These are phyloP conservation scores for Parietaria judaica DNA, from an alignment of 306 rosid genomes.

Conservation along the genomic window DNA sequence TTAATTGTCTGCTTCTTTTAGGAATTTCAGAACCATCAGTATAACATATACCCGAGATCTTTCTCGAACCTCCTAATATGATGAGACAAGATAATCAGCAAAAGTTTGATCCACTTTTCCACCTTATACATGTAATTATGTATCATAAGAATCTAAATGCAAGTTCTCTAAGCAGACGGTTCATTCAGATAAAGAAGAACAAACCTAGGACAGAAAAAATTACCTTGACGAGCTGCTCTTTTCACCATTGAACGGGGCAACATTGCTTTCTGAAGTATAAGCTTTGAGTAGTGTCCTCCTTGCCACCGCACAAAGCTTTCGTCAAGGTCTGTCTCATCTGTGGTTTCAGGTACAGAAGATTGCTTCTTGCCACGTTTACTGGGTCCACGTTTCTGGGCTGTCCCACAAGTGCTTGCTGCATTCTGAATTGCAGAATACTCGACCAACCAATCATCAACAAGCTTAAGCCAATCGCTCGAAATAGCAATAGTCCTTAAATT, in stretches of 20 bases:
- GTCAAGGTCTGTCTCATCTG: conserved; percentile 34
- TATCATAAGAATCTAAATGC: conserved; percentile 4
- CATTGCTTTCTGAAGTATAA: conserved; percentile 67
- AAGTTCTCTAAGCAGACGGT: conserved; percentile 2
- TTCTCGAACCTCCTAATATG: conserved; percentile 60
- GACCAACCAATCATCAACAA: conserved; percentile 66
- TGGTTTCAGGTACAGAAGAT: conserved; percentile 46
- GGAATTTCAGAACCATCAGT: conserved; percentile 78
- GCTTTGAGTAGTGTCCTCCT: conserved; percentile 62
- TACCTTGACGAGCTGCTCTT: conserved; percentile 90
- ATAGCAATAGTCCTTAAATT: conserved; percentile 57
- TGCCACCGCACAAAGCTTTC: conserved; percentile 65
- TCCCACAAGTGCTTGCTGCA: conserved; percentile 42
- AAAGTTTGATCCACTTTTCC: neutral
- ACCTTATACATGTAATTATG: neutral
- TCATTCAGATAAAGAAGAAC: neutral
- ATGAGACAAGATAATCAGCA: conserved; percentile 21
- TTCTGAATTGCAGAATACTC: conserved; percentile 54
- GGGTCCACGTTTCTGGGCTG: conserved; percentile 64
- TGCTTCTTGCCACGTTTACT: conserved; percentile 69
- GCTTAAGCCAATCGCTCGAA: conserved; percentile 74
- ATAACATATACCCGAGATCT: conserved; percentile 59
- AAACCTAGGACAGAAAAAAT: neutral
- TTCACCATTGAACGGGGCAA: conserved; percentile 47
- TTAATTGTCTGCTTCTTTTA: conserved; percentile 71